Percentiles rank a stretch among this genome's conserved stretches.
Evolutionary conservation across 2,329 filamentous ascomycete genomes (phyloP).

Genomic region (Diaporthe citriasiana): DNA sequence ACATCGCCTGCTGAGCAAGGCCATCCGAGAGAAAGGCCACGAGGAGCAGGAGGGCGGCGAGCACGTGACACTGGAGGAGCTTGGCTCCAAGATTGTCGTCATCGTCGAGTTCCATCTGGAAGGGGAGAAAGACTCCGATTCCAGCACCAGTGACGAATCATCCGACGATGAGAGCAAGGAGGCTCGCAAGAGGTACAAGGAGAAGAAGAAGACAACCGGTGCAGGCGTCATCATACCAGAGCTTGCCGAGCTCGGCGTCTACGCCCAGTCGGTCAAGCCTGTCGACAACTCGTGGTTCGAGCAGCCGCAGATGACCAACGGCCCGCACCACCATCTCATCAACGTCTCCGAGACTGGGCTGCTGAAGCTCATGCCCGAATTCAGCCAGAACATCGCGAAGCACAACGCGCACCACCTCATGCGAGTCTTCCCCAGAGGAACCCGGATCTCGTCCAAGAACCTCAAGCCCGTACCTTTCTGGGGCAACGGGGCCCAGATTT

Average conservation of each 20-base stretch:
- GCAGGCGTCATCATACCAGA: slow-evolving; percentile 71
- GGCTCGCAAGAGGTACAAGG: slow-evolving; percentile 68
- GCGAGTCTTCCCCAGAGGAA: slow-evolving; percentile 79
- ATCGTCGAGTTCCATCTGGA: slow-evolving; percentile 77
- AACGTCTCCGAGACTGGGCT: slow-evolving; percentile 77
- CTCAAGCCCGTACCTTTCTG: slow-evolving; percentile 75
- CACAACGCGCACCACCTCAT: slow-evolving; percentile 78
- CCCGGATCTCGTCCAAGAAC: slow-evolving; percentile 76
- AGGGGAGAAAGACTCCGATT: slow-evolving; percentile 59
- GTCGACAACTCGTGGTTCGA: slow-evolving; percentile 76
- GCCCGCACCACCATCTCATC: slow-evolving; percentile 75
- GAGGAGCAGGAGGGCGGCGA: slow-evolving; percentile 66
- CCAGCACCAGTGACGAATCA: slow-evolving; percentile 51
- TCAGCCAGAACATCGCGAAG: slow-evolving; percentile 62
- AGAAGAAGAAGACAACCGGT: slow-evolving; percentile 63
- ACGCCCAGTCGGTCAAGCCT: slow-evolving; percentile 79
- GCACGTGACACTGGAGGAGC: slow-evolving; percentile 70
- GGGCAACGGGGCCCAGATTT: slow-evolving; percentile 77
- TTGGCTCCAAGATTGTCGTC: slow-evolving; percentile 74
- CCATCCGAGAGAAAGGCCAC: slow-evolving; percentile 69
- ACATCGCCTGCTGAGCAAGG: slow-evolving; percentile 69
- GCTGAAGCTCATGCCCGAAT: slow-evolving; percentile 62
- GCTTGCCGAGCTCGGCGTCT: slow-evolving; percentile 75
- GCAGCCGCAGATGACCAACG: slow-evolving; percentile 62
- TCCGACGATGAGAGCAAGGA: slow-evolving; percentile 57